Base-by-base conservation (phyloP, 2,329 filamentous ascomycete species). In the Claviceps humidiphila region DNA sequence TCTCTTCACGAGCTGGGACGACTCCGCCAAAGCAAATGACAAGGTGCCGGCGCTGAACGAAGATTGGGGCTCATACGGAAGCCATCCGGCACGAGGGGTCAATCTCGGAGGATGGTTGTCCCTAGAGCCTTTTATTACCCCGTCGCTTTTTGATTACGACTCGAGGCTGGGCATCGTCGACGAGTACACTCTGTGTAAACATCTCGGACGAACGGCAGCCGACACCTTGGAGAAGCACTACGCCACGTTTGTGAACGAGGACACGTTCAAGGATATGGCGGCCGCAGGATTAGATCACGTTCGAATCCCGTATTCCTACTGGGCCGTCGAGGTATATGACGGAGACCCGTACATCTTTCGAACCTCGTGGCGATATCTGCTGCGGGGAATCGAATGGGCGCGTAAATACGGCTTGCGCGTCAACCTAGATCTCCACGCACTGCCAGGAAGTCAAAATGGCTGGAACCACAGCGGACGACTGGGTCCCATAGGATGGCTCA, bases 401-500 rank as follows among this genome's bases (percentile, higher is more conserved):
- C 85, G 93, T 26, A 90, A 94, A 63, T 86, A 96, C 65, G 93
- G 93, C 0, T 73, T 98, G 4, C 85, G 93, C 2, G 82, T 98
- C 42, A 97, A 97, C 57, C 80, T 98, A 4, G 93, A 98, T 66
- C 71, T 96, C 4, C 93, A 98, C 69, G 89, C 78, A n/a, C 74
- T 93, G 0, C 91, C 91, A 0, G 93, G 93, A 0, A 91, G 86
- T 55, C 93, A 97, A 64, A 98, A 98, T 62, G 93, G 93, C 2
- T 97, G 91, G 91, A 96, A 96, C 61, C 93, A 98, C 67, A 94
- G 87, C 59, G 93, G 93, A 0, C 81, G 82, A 9, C 84, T 86
- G 64, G 91, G 93, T 1, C 55, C 69, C 1, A 91, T 97, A 57
- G 77, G 81, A 26, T 98, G 93, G 93, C 71, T 97, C 41, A 93